Evolutionary conservation across 2,329 filamentous ascomycete genomes (phyloP).

Genomic region (Fusarium proliferatum): DNA sequence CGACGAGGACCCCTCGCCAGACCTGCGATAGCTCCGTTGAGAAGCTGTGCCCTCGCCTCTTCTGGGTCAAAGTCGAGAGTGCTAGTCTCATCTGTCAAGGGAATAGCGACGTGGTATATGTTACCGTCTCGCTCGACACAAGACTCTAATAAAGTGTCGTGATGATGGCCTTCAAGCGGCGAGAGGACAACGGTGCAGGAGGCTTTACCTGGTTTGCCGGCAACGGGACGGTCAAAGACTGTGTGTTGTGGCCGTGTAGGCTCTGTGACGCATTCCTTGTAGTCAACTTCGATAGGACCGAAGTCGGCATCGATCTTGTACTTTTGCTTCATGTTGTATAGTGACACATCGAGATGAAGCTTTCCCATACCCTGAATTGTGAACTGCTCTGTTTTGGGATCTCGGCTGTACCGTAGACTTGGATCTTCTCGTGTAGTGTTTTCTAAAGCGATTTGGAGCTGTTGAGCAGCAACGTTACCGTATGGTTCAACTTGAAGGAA

Average conservation of each 20-base stretch:
- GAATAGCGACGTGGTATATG: slow-evolving; percentile 66
- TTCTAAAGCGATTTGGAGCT: slow-evolving; percentile 79
- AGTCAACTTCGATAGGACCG: slow-evolving; percentile 93
- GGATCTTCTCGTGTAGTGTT: slow-evolving; percentile 91
- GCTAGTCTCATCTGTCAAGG: slow-evolving; percentile 60
- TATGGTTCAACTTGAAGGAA: slow-evolving; percentile 92
- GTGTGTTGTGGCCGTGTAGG: slow-evolving; percentile 67
- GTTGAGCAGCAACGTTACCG: slow-evolving; percentile 81
- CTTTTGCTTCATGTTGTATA: slow-evolving; percentile 87
- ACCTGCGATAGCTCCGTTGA: slow-evolving; percentile 85
- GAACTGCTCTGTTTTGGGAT: slow-evolving; percentile 93
- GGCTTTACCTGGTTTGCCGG: slow-evolving; percentile 82
- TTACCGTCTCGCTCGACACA: slow-evolving; percentile 76
- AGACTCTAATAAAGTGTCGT: slow-evolving; percentile 53
- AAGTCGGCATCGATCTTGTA: slow-evolving; percentile 89
- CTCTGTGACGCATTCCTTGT: slow-evolving; percentile 81
- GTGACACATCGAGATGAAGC: slow-evolving; percentile 91
- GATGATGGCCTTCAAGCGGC: slow-evolving; percentile 62
- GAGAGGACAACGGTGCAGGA: slow-evolving; percentile 76
- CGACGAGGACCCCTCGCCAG: slow-evolving; percentile 86
- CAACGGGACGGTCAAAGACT: slow-evolving; percentile 81
- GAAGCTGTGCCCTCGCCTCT: slow-evolving; percentile 68
- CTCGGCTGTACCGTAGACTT: slow-evolving; percentile 83
- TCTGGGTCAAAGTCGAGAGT: slow-evolving; percentile 62
- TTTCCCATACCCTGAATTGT: slow-evolving; percentile 96